phyloP scores from a whole-genome alignment of 2,329 filamentous ascomycete species.

The Fusarium newnesense region DNA sequence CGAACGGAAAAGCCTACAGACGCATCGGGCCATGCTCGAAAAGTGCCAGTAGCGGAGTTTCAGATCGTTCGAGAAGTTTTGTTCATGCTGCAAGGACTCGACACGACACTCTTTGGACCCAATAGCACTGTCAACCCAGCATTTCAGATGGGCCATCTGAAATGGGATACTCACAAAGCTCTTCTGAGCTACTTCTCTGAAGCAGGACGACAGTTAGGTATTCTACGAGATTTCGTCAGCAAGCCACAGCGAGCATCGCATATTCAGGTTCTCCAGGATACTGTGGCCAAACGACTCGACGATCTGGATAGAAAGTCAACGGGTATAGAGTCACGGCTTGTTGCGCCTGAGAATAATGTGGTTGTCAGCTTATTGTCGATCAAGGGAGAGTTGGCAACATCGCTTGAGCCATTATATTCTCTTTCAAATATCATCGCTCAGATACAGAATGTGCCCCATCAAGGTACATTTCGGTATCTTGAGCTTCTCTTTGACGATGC shows the following conservation, averaged over 20 bases:
- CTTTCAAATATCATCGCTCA: constrained; percentile 71
- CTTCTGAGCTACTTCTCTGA: constrained; percentile 60
- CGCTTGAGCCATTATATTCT: constrained; percentile 65
- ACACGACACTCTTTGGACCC: constrained; percentile 74
- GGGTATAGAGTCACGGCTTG: constrained; percentile 67
- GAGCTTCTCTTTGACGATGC: constrained; percentile 80
- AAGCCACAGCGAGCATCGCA: constrained; percentile 63
- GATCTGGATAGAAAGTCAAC: constrained; percentile 70
- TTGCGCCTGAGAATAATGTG: constrained; percentile 62
- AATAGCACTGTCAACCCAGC: constrained; percentile 52
- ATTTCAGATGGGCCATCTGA: constrained; percentile 61
- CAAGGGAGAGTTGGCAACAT: constrained; percentile 64
- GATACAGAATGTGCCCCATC: constrained; percentile 60
- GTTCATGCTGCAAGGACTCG: constrained; percentile 85
- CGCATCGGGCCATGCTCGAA: constrained; percentile 47
- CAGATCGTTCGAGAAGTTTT: constrained; percentile 80
- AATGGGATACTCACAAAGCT: constrained; percentile 61
- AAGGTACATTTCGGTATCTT: constrained; percentile 76
- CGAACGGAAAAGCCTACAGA: constrained; percentile 49
- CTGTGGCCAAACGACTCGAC: constrained; percentile 65
- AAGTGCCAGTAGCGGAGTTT: constrained; percentile 71
- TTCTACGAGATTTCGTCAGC: constrained; percentile 58
- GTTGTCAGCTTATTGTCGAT: constrained; percentile 75
- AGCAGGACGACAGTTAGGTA: constrained; percentile 56
- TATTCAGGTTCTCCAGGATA: constrained; percentile 77